phyloP scores from a whole-genome alignment of 306 rosid genomes.

The Hylodesmum podocarpum region DNA sequence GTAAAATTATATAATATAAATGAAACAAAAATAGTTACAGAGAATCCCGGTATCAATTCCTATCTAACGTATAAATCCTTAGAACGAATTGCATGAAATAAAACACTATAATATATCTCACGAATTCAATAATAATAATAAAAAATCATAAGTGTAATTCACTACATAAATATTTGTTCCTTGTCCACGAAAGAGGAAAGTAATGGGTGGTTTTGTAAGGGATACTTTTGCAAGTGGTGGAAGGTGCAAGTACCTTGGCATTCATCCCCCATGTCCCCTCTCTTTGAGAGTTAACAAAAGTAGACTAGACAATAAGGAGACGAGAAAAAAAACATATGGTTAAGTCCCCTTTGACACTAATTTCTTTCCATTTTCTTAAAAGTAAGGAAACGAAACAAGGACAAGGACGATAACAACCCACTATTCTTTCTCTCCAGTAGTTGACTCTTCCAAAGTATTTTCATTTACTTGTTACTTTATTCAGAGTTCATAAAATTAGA shows the following conservation, averaged over 20 bases:
- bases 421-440: neutral
- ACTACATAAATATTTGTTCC: too few relatives aligned
- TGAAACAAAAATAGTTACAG: too few relatives aligned
- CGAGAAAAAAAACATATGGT: neutral
- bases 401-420: neutral
- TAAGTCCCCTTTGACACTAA: neutral
- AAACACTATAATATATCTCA: too few relatives aligned
- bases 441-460: slow-evolving; percentile 18
- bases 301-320: slow-evolving; percentile 3
- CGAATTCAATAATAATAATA: too few relatives aligned
- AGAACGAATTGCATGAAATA: too few relatives aligned
- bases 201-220: neutral
- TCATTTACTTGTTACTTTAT: slow-evolving; percentile 13
- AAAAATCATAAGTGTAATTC: too few relatives aligned
- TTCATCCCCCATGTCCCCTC: neutral
- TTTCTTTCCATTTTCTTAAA: neutral
- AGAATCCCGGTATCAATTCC: too few relatives aligned
- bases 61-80: too few relatives aligned
- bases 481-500: slow-evolving; percentile 23
- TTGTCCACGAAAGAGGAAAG: too few relatives aligned
- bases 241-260: neutral
- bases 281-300: slow-evolving; percentile 20
- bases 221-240: slow-evolving; percentile 3
- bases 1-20: too few relatives aligned
- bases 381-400: neutral